Base-by-base conservation (phyloP, 1,284 basidiomycete genomes). In the Trichosporon sp. region DNA sequence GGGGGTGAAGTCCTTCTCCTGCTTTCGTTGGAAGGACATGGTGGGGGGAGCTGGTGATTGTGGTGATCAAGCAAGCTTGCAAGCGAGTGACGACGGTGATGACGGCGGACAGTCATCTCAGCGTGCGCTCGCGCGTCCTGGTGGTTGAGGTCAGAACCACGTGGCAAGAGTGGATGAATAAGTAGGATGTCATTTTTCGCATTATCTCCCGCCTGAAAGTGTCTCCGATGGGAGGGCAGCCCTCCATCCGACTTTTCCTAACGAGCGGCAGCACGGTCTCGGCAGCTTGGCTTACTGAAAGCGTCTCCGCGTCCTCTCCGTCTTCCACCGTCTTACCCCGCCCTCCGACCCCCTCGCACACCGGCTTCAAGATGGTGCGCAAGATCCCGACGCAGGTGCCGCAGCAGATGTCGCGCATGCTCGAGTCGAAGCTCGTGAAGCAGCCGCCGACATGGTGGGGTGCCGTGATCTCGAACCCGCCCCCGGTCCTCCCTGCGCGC, bases 331-430 rank as follows among this genome's bases (percentile, higher is more conserved):
- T 8, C 51, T 16, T 8, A 12, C 2, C 48, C n/a, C 48, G 12
- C 19, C 21, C 51, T n/a, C 40, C 38, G n/a, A 37, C 66, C 7
- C 19, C 8, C 8, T 5, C 43, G 31, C 65, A 67, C 40, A 63
- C n/a, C 56, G 63, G 43, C 64, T 51, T 59, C 37, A 75, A 61
- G n/a, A 94, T 95, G 92, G 90, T 91, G 64, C 90, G 95, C 74
- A 88, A 92, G 74, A 88, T 96, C 78, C 91, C 95, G 40, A 89
- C 88, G 70, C 93, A 96, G 83, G 94, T 98, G 16, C 93, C 96
- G 83, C 89, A 92, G 82, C 90, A 92, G 73, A 91, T 93, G 66
- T 91, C 92, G 63, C 91, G 96, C 70, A 87, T 98, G 68, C 87
- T 96, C 80, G 89, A 90, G 67, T 89, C 89, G 65, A 86, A 89